These are phyloP conservation scores for Agaricales sp. DNA, from an alignment of 1,284 basidiomycete species.

Conservation along the genomic window DNA sequence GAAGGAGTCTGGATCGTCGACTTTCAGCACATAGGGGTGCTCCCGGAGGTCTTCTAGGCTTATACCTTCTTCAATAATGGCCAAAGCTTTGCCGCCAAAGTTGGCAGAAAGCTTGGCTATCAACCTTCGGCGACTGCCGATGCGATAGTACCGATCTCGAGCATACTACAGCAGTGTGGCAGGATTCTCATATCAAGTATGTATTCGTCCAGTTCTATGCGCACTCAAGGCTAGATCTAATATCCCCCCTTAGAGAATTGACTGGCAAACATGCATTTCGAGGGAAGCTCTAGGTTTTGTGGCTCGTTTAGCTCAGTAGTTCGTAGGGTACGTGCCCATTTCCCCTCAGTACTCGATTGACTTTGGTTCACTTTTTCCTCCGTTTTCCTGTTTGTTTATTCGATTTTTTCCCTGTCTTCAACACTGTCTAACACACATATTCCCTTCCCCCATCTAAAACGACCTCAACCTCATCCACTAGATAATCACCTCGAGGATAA, in stretches of 20 bases:
- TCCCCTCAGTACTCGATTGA: too few relatives aligned
- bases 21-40: conserved; percentile 11
- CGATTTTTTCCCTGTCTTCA: too few relatives aligned
- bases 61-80: conserved; percentile 11
- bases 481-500: too few relatives aligned
- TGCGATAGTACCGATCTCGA: conserved; percentile 6
- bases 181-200: background rate
- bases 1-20: conserved; percentile 8
- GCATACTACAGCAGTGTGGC: conserved; percentile 7
- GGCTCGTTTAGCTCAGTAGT: background rate
- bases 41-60: conserved; percentile 10
- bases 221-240: background rate
- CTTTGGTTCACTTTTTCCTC: too few relatives aligned
- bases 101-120: conserved; percentile 10
- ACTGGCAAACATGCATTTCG: background rate
- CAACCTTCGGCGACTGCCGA: conserved; percentile 9
- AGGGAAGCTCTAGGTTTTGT: background rate
- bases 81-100: conserved; percentile 8
- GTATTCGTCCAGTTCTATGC: background rate
- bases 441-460: too few relatives aligned
- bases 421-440: too few relatives aligned
- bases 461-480: too few relatives aligned
- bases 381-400: too few relatives aligned
- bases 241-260: background rate
- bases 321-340: too few relatives aligned